Evolutionary conservation across 352 stramenopile species (phyloP).

Genomic region (Phytophthora pluvialis): DNA sequence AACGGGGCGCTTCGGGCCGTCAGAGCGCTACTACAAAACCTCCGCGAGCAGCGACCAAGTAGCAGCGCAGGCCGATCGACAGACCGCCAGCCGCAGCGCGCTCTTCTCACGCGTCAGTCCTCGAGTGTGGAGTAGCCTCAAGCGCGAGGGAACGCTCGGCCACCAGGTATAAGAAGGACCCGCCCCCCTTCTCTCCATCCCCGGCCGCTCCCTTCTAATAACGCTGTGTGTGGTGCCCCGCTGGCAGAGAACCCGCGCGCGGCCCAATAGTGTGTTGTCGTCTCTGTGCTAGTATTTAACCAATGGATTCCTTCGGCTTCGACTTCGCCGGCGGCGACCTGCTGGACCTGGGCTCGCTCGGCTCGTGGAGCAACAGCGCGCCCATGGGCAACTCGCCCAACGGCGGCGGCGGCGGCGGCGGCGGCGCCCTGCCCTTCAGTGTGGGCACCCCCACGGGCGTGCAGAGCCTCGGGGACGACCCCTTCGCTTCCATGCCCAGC

Average conservation of each 20-base stretch:
- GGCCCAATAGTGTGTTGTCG: conserved; percentile 25
- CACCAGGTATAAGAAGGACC: too few species aligned
- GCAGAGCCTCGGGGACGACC: conserved; percentile 81
- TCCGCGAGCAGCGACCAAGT: conserved; percentile 16
- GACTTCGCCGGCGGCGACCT: conserved; percentile 79
- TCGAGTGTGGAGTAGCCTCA: conserved; percentile 2
- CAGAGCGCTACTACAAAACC: conserved; percentile 29
- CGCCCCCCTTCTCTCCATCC: too few species aligned
- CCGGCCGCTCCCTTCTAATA: conserved; percentile 15
- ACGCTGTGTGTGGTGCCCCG: not conserved
- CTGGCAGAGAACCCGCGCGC: conserved; percentile 4
- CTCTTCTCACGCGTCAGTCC: conserved; percentile 7
- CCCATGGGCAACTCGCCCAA: conserved; percentile 78
- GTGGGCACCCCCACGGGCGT: conserved; percentile 86
- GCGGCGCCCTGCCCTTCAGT: conserved; percentile 70
- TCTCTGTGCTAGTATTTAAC: conserved; percentile 51
- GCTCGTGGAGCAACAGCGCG: conserved; percentile 71
- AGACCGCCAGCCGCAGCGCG: not conserved
- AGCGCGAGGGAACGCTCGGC: conserved; percentile 1
- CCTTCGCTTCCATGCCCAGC: conserved; percentile 57
- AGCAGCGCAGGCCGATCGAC: not conserved
- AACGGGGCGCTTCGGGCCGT: conserved; percentile 37
- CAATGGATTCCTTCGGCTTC: conserved; percentile 89
- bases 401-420: conserved; percentile 33
- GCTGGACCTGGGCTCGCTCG: conserved; percentile 76